A percentile compares a stretch with the other conserved stretches of the same genome.
Conservation (phyloP, 2,329 filamentous ascomycete genomes). For the Penicillium sp. region DNA sequence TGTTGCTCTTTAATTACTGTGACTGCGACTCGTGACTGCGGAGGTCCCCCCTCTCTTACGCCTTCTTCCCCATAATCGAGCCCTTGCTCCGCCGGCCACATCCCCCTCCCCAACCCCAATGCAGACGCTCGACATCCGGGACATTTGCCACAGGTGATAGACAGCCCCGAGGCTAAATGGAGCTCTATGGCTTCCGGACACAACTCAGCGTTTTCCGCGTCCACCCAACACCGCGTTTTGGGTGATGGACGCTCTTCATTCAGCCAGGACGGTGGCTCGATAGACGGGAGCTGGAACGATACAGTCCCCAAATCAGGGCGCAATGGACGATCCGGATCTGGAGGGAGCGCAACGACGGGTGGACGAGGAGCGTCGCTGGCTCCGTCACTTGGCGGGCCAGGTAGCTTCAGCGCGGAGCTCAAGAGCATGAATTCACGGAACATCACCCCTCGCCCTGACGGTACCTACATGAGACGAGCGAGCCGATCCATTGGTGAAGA, state of each 20-base stretch:
- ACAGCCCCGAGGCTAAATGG: conserved; percentile 40
- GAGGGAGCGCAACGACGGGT: conserved; percentile 60
- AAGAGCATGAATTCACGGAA: conserved; percentile 67
- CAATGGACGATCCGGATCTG: conserved; percentile 54
- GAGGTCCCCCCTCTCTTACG: conserved; percentile 20
- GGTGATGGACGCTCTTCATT: conserved; percentile 39
- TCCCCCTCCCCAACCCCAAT: conserved; percentile 27
- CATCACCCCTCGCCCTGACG: conserved; percentile 58
- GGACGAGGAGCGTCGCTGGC: conserved; percentile 65
- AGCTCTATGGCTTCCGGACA: conserved; percentile 47
- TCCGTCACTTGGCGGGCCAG: conserved; percentile 66
- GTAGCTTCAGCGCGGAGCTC: conserved; percentile 87
- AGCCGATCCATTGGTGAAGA: conserved; percentile 59
- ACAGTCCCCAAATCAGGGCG: conserved; percentile 30
- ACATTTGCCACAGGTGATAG: conserved; percentile 37
- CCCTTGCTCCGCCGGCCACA: conserved; percentile 24
- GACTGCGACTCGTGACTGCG: conserved; percentile 20
- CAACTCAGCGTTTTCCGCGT: conserved; percentile 42
- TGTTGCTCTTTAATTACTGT: conserved; percentile 14
- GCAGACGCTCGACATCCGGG: conserved; percentile 25
- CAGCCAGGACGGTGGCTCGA: conserved; percentile 40
- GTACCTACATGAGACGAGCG: conserved; percentile 49
- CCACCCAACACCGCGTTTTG: conserved; percentile 40
- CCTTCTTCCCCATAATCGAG: conserved; percentile 20
- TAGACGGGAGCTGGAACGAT: conserved; percentile 41